Evolutionary conservation across 495 filamentous ascomycete genomes (phyloP).

Genomic region (Aspergillus heteromorphus): DNA sequence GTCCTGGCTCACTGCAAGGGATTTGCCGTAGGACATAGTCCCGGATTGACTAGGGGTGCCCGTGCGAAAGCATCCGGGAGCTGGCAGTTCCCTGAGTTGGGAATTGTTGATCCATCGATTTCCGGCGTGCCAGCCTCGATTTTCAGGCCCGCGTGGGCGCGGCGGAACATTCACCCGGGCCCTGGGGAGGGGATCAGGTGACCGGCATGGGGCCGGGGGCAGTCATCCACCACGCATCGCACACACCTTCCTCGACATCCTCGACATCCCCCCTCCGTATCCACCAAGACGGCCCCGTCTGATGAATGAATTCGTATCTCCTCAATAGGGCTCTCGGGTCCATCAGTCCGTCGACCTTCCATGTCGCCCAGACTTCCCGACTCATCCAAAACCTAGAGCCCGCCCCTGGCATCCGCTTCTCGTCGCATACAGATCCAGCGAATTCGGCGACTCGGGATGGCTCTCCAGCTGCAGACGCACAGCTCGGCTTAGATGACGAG

Average conservation of each 20-base stretch:
- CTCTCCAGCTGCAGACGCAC: slow-evolving; percentile 6
- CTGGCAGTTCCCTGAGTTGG: background rate
- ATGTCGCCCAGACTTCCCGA: slow-evolving; percentile 55
- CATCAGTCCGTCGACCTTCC: slow-evolving; percentile 54
- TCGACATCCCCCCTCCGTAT: background rate
- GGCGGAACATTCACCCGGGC: slow-evolving; percentile 2
- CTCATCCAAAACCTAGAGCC: slow-evolving; percentile 58
- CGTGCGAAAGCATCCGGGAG: slow-evolving; percentile 4
- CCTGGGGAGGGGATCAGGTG: background rate
- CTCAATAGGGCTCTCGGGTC: slow-evolving; percentile 66
- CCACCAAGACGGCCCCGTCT: background rate
- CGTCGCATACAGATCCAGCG: slow-evolving; percentile 43
- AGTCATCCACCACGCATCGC: background rate
- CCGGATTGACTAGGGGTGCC: background rate
- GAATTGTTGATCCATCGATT: background rate
- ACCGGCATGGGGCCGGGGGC: too few species aligned
- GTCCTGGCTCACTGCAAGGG: slow-evolving; percentile 20
- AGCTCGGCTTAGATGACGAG: slow-evolving; percentile 20
- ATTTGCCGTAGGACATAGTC: slow-evolving; percentile 21
- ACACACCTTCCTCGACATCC: background rate
- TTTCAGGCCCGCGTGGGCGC: background rate
- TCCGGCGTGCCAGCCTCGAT: background rate
- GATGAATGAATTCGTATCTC: slow-evolving; percentile 78
- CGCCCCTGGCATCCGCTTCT: slow-evolving; percentile 60
- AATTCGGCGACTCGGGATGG: slow-evolving; percentile 2